Evolutionary conservation across 2,329 filamentous ascomycete genomes (phyloP), one percentile per base, ranked within the genome.

Genomic region (Dactylonectria macrodidyma): DNA sequence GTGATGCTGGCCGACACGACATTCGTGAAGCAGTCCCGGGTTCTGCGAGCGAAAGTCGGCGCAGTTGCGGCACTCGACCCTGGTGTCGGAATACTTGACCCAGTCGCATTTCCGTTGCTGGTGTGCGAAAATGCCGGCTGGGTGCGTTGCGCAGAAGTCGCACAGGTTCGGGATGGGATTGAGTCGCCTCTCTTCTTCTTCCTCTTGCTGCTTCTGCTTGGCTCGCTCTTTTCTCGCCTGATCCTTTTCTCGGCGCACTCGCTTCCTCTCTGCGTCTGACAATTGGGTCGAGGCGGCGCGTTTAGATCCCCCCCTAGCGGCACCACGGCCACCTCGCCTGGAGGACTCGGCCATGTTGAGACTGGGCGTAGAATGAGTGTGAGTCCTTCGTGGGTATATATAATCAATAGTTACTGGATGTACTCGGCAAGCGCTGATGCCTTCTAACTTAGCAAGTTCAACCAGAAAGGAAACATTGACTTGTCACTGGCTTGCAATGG

Each of bases 11-110:
- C 4, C 2, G 34, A 71, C 65, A 8, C 5, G 24, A 30, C 73
- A 74, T 10, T 56, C 52, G 3, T 66, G 61, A 5, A 2, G 9
- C 1, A 14, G 6, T 1, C 33, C 50, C 9, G 60, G 64, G 14
- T 34, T 60, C 14, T 4, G 36, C 14, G 65, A 69, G n/a, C 73
- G 72, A 46, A 59, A 19, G 34, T 74, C 48, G 41, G 73, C 71
- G 34, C 73, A 74, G 38, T 75, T 70, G 11, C 65, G 44, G 26
- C 73, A 74, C 47, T 74, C 65, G 30, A 57, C 3, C 11, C 11
- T 30, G 10, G 57, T n/a, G 5, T 64, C 59, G 7, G 38, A 4
- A 1, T 66, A 36, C 19, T 16, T 3, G 19, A 56, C 61, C 11
- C 50, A 66, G 59, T 60, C 47, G 38, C 66, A 64, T 54, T 48